Evolutionary conservation across 2,329 filamentous ascomycete species (phyloP), one percentile per base, ranked within the genome.

Genomic region (Ceratocystis alfenasii): DNA sequence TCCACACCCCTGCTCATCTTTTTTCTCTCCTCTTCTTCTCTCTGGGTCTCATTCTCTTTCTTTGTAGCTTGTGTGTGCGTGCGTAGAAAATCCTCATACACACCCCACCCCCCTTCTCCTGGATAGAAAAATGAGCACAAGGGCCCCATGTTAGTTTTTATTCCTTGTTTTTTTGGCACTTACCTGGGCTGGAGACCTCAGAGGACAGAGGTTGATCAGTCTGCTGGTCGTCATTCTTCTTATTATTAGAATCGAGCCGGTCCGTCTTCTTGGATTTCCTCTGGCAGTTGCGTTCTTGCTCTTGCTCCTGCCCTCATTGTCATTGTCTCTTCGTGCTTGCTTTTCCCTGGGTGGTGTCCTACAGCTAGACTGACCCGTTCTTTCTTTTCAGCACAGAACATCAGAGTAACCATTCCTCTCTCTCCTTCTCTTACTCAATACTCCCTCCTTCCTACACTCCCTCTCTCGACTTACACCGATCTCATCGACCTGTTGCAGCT

Each of bases 191-290:
- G 55, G 25, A 28, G 28, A 33, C 30, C 55, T 59, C 55, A 36
- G 17, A 59, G 55, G 55, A 8, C 55, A 59, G 55, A 33, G 25
- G 55, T 36, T 59, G 55, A 33, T 59, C 48, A 25, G 48, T 53
- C 55, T 36, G 36, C 55, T 59, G 55, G 55, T 30, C 28, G 28
- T 59, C 28, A 41, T 64, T 53, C 46, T 44, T 64, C 62, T 41
- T 55, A 53, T 57, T 64, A 53, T 64, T 64, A 64, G 46, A 53
- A 57, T 57, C 62, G 62, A 48, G 46, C 62, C 50, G 25, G 28
- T 64, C 46, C 46, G 22, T 36, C 50, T 33, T 12, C 25, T 22
- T 15, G 30, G 12, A 41, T 25, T 41, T 45, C 10, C 33, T 50
- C 62, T 57, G 41, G 46, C 46, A n/a, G 17, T 28, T 57, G 22